Percentiles rank a stretch among this genome's conserved stretches.
Conservation (phyloP, 495 filamentous ascomycete genomes). For the Chaetomium cochliodes region DNA sequence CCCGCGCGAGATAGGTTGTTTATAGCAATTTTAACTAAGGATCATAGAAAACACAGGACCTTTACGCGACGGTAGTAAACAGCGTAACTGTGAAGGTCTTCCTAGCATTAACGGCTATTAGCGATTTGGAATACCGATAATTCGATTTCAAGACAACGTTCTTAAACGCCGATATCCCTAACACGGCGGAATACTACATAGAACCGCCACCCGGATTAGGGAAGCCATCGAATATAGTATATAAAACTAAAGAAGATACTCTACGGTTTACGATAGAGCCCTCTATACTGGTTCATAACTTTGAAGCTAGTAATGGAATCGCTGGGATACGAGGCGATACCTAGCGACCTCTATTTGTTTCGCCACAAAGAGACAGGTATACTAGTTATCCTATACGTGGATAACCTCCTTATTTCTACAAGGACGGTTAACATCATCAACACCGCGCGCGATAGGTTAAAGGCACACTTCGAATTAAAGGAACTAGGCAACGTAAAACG, state of each 20-base stretch:
- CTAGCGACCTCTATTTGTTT: background rate
- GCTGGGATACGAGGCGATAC: constrained; percentile 1
- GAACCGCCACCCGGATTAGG: background rate
- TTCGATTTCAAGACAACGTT: constrained; percentile 20
- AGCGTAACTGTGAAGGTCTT: background rate
- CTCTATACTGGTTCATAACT: constrained; percentile 17
- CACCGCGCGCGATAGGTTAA: background rate
- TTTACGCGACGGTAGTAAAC: background rate
- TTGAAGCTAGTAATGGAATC: constrained; percentile 4
- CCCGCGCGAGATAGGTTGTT: background rate
- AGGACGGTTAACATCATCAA: background rate
- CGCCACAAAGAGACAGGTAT: background rate
- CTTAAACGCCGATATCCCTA: constrained; percentile 1
- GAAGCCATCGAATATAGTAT: background rate
- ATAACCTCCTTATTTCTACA: constrained; percentile 10
- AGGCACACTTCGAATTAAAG: background rate
- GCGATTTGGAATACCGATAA: background rate
- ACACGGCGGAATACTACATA: background rate
- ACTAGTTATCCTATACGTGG: constrained; percentile 7
- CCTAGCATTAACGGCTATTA: background rate
- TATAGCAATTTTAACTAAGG: constrained; percentile 14
- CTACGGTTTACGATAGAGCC: background rate
- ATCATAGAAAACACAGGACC: background rate
- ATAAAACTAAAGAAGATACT: constrained; percentile 10
- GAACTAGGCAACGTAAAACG: constrained; percentile 4